Evolutionary conservation across 805 yeast genomes (phyloP).

Genomic region (Yamadazyma endophytica): DNA sequence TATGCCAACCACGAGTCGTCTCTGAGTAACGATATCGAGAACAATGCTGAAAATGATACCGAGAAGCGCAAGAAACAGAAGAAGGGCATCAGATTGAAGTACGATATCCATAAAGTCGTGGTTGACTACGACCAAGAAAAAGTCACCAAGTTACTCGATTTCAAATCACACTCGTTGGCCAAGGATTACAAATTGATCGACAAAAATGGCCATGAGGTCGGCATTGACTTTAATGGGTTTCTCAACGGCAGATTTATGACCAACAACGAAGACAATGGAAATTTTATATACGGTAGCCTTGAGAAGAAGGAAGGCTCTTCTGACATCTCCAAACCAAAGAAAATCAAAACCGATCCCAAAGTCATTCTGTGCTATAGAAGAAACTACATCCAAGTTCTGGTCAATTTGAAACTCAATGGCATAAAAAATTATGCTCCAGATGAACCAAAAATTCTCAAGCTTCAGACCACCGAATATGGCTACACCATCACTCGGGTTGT

Average conservation of each 20-base stretch:
- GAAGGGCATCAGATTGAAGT: constrained; percentile 3
- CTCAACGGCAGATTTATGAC: constrained; percentile 41
- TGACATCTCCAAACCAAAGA: constrained; percentile 6
- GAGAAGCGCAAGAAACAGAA: constrained; percentile 5
- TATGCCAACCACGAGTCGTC: too few species aligned
- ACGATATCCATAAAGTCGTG: constrained; percentile 5
- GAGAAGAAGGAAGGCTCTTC: constrained; percentile 3
- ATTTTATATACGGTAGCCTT: constrained; percentile 17
- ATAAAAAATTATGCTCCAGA: constrained; percentile 13
- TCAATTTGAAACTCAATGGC: constrained; percentile 26
- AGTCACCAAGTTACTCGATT: constrained; percentile 24
- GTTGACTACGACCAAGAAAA: constrained; percentile 25
- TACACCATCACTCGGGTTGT: constrained; percentile 33
- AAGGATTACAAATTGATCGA: constrained; percentile 25
- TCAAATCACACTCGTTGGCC: constrained; percentile 14
- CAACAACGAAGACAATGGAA: constrained; percentile 35
- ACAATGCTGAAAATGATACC: too few species aligned
- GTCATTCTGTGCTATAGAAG: constrained; percentile 45
- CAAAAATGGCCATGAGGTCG: constrained; percentile 21
- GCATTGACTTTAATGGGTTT: constrained; percentile 29
- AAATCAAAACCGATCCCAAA: constrained; percentile 20
- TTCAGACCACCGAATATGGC: constrained; percentile 33
- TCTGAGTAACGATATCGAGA: too few species aligned
- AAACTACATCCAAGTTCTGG: constrained; percentile 34
- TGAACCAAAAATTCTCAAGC: constrained; percentile 22